Percentiles rank a stretch among this genome's conserved stretches.
Evolutionary conservation across 2,329 filamentous ascomycete genomes (phyloP).

Genomic region (Colletotrichum tofieldiae): DNA sequence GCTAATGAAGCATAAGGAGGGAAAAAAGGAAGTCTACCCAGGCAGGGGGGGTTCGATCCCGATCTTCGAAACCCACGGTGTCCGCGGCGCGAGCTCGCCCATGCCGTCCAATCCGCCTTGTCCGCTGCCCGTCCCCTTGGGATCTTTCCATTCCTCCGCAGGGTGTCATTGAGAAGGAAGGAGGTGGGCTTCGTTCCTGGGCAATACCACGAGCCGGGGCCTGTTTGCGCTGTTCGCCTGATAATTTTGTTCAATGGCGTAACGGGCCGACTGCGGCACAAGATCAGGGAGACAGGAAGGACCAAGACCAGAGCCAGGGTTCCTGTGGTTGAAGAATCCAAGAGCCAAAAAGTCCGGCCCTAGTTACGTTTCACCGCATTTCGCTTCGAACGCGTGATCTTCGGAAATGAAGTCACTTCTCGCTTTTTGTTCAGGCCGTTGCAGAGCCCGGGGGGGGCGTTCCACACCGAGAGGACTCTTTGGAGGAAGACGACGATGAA

Average conservation of each 20-base stretch:
- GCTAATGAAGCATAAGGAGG: background rate
- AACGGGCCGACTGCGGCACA: slow-evolving; percentile 10
- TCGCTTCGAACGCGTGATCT: slow-evolving; percentile 28
- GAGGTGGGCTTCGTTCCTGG: background rate
- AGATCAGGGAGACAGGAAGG: background rate
- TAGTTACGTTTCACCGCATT: slow-evolving; percentile 36
- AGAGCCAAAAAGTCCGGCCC: slow-evolving; percentile 28
- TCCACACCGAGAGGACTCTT: background rate
- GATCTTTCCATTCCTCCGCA: slow-evolving; percentile 28
- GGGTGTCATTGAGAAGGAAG: slow-evolving; percentile 19
- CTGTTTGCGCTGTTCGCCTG: background rate
- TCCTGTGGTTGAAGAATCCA: slow-evolving; percentile 15
- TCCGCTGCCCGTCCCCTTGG: slow-evolving; percentile 9
- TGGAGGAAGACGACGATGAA: background rate
- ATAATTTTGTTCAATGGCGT: background rate
- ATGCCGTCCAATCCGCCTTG: background rate
- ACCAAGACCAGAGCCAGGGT: background rate
- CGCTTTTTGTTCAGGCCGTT: background rate
- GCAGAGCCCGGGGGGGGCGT: background rate
- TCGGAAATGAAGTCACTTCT: background rate
- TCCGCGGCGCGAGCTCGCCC: background rate
- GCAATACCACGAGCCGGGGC: slow-evolving; percentile 14
- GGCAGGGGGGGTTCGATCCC: background rate
- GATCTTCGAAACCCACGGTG: slow-evolving; percentile 12
- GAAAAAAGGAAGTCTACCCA: background rate